Evolutionary conservation across 78 protist genomes (phyloP), one percentile per base, ranked within the genome.

Genomic region (Dictyostelium purpureum): DNA sequence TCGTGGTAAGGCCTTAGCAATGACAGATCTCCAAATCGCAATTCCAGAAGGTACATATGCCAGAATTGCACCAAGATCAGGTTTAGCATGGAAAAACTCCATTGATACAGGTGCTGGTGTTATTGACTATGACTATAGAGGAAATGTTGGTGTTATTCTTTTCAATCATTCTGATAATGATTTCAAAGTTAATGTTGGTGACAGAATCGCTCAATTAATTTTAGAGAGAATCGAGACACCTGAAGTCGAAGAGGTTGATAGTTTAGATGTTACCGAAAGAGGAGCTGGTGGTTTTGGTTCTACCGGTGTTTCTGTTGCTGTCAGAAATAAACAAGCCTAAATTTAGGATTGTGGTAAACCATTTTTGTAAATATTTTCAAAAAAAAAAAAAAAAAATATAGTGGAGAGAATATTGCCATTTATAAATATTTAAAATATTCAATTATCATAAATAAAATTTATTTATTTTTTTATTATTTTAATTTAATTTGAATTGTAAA

Each of bases 41-140:
- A 11, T 95, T 14, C 97, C 97, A 1, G 92, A 70, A 10, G 95
- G 90, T 35, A 12, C 63, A 26, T 97, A 97, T 35, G 98, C 97
- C 2, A 92, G 97, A n/a, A 69, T 93, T 11, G 97, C 98, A 4
- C 97, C 97, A 11, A 88, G 98, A 10, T 95, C 97, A 9, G 89
- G 97, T 19, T 83, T 97, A 1, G 96, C 98, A 21, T 75, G 91
- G 97, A 96, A 96, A 57, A 77, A 96, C 38, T 85, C 38, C 79
- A 59, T 97, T 47, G 98, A 96, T 40, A 77, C 65, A 7, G 98
- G 98, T 28, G 97, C 91, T 14, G 85, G 89, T 47, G 95, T 90
- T 3, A 73, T 73, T 9, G 96, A 95, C 12, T 52, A 37, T 4
- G 95, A 91, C 38, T 67, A 71, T 26, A 88, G 98, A 21, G 98